Base-by-base conservation (phyloP, 179 eudicot species). In the Dionaea muscipula region DNA sequence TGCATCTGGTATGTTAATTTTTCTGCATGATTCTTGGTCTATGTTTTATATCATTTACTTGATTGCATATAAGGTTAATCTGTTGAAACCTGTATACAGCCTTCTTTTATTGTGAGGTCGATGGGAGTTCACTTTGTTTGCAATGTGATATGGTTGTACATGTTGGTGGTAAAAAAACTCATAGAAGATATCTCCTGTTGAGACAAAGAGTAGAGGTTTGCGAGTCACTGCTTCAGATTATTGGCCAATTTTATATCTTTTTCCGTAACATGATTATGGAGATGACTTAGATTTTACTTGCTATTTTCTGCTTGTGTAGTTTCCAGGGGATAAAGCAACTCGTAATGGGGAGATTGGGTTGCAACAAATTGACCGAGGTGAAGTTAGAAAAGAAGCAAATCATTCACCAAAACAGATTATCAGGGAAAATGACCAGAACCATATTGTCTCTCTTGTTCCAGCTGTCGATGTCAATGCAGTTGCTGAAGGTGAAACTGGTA, bases 141-240 rank as follows among this genome's bases (percentile, higher is more conserved):
- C 82, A 83, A 70, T 83, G 91, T 47, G 86, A 83, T 66, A 78
- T 78, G 91, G 66, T 68, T 55, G 80, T 81, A 24, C 86, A 83
- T 35, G 86, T 83, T 61, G 86, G 86, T 46, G 84, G 86, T 56
- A 83, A 83, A 69, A 71, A 82, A 60, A 81, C 68, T 20, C 91
- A 83, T 48, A 51, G 75, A 74, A 78, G 91, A 72, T 81, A 78
- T 62, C 86, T 81, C 37, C 65, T 78, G 23, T 47, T 74, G 44
- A 71, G 91, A 69, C 86, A 83, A 59, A 75, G 77, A 72, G 75
- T 81, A 26, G 82, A 83, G 91, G 91, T 83, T 63, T 50, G 80
- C 57, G 36, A 18, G 11, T 17, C n/a, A n/a, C n/a, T n/a, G n/a
- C n/a, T n/a, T n/a, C n/a, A n/a, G n/a, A n/a, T n/a, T n/a, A n/a